These are phyloP conservation scores for Ophiocordyceps camponoti-leonardi DNA, from an alignment of 2,329 filamentous ascomycete genomes.

Conservation along the genomic window DNA sequence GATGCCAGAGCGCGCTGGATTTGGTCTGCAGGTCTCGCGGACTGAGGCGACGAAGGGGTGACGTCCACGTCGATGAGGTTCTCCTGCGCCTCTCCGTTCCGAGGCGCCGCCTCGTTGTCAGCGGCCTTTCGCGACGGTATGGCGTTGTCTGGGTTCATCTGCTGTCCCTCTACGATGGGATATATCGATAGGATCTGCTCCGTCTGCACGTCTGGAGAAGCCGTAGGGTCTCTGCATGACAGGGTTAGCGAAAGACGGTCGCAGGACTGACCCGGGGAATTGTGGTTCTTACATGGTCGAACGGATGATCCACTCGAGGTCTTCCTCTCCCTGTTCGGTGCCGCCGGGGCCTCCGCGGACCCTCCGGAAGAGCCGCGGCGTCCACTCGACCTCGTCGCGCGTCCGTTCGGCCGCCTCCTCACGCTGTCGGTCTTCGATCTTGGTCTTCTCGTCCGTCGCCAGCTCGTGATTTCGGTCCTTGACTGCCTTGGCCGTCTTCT, in stretches of 20 bases:
- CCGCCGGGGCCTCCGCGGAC: constrained; percentile 56
- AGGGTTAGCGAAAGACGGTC: constrained; percentile 3
- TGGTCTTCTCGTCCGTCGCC: constrained; percentile 91
- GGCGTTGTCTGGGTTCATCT: constrained; percentile 31
- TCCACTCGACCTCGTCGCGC: constrained; percentile 72
- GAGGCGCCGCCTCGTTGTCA: neutral
- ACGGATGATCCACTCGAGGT: constrained; percentile 89
- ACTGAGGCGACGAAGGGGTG: constrained; percentile 2
- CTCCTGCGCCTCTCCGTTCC: constrained; percentile 7
- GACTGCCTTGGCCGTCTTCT: constrained; percentile 64
- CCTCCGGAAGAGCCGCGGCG: constrained; percentile 65
- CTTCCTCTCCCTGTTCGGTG: constrained; percentile 66
- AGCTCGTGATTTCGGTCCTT: constrained; percentile 70
- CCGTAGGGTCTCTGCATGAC: constrained; percentile 12
- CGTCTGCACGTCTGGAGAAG: constrained; percentile 49
- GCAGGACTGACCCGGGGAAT: too few relatives aligned
- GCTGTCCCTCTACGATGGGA: constrained; percentile 68
- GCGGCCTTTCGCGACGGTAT: constrained; percentile 27
- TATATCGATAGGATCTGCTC: constrained; percentile 78
- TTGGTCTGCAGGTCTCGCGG: constrained; percentile 12
- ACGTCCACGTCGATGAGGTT: constrained; percentile 43
- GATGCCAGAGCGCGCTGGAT: constrained; percentile 25
- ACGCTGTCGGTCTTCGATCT: constrained; percentile 82
- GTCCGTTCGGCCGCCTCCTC: constrained; percentile 69
- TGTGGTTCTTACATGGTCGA: constrained; percentile 51